Base-by-base conservation (phyloP, 345 rosid genomes). In the Ceriops zippeliana region DNA sequence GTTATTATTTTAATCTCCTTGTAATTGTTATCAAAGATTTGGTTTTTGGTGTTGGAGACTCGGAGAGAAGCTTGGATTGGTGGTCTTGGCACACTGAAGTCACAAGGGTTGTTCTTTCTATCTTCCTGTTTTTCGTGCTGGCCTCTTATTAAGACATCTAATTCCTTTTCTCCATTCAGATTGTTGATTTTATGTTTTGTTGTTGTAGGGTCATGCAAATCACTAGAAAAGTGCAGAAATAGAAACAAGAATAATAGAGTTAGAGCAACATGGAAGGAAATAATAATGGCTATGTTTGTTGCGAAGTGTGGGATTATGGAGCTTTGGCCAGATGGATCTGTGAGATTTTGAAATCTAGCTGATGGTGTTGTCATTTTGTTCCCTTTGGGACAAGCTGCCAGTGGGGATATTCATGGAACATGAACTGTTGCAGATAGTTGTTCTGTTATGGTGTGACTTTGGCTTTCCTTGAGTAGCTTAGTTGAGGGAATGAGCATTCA, bases 321-420 rank as follows among this genome's bases (percentile, higher is more conserved):
- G 60, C 35, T 61, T 49, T 62, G 54, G 24, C 53, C 26, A 28
- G 70, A 38, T 70, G 59, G 71, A 58, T 22, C 0, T 73, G 31
- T 38, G 62, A 80, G 85, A 76, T 79, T 78, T 58, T 80, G 65
- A 73, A 77, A 73, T 70, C 35, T 30, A 53, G 52, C 9, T 28
- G 64, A 61, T 52, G n/a, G 9, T 34, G 52, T 49, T 62, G 9
- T 20, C 24, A 19, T 56, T 32, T 37, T 42, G 30, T 13, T 56
- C 59, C 16, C 15, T 22, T 47, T 8, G 58, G 27, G 7, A 22
- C 26, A 21, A 53, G 42, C n/a, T 64, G 11, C 5, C 16, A 32
- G 64, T 59, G 31, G 58, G 31, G 58, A 49, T 63, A 19, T 76
- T 63, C 35, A 13, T 58, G 66, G 80, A 82, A 76, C 73, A 75